Conservation (phyloP, 2,329 filamentous ascomycete species). For the Ceratocystiopsis sp. region DNA sequence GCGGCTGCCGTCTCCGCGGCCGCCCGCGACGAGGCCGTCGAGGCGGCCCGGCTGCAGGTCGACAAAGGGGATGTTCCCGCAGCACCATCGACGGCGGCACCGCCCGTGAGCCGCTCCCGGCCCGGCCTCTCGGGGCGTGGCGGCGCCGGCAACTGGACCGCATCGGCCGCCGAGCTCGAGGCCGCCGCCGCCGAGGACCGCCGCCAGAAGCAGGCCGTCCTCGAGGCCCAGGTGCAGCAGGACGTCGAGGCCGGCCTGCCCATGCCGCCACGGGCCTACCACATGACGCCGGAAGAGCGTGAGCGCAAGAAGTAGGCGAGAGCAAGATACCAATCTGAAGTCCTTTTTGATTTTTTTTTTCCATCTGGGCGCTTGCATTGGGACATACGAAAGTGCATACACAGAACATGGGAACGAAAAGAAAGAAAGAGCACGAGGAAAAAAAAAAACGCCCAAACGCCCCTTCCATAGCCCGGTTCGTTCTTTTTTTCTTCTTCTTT, state of each 20-base stretch:
- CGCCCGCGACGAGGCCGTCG: slow-evolving; percentile 18
- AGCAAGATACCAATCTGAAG: background rate
- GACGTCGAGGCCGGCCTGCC: slow-evolving; percentile 31
- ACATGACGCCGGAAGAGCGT: slow-evolving; percentile 3
- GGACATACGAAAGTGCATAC: too few relatives aligned
- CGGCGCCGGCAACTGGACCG: slow-evolving; percentile 38
- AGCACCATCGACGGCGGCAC: background rate
- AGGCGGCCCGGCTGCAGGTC: slow-evolving; percentile 14
- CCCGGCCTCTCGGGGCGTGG: slow-evolving; percentile 28
- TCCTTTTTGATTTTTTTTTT: background rate
- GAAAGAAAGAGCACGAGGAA: background rate
- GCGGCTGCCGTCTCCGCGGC: slow-evolving; percentile 16
- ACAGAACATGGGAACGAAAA: background rate
- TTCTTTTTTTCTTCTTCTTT: background rate
- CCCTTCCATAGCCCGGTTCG: too few relatives aligned
- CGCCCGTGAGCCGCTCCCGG: slow-evolving; percentile 4
- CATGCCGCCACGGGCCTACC: slow-evolving; percentile 28
- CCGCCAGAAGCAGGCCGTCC: slow-evolving; percentile 18
- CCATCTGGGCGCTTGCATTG: background rate
- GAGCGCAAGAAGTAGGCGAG: slow-evolving; percentile 4
- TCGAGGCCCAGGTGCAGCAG: slow-evolving; percentile 25
- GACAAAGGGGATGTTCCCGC: background rate
- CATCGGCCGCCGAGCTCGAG: slow-evolving; percentile 11
- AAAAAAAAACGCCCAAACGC: background rate
- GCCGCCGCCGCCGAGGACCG: slow-evolving; percentile 15